A percentile compares a stretch with the other conserved stretches of the same genome.
Evolutionary conservation across 495 filamentous ascomycete genomes (phyloP).

Genomic region (Aspergillus ellipticus): DNA sequence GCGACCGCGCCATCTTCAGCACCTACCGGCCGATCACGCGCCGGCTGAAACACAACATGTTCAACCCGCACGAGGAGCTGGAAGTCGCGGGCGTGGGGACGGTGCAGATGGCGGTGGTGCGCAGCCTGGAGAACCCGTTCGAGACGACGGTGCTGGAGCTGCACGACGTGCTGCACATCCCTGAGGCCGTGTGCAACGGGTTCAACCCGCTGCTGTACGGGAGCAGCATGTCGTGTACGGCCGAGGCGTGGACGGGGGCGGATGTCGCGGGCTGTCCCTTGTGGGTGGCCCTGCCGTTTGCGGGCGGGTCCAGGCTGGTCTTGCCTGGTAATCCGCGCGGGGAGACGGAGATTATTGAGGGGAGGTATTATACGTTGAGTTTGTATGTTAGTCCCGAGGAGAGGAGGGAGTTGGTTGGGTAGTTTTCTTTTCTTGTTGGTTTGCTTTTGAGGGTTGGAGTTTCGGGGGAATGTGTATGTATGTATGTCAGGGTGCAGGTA

Average conservation of each 20-base stretch:
- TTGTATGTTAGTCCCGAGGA: constrained; percentile 25
- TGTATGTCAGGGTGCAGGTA: too few species aligned
- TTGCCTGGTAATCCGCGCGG: constrained; percentile 16
- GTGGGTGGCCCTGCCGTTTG: constrained; percentile 22
- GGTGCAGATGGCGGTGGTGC: constrained; percentile 18
- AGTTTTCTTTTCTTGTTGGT: neutral
- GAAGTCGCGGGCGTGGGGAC: constrained; percentile 23
- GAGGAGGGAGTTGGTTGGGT: constrained; percentile 3
- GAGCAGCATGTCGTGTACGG: constrained; percentile 20
- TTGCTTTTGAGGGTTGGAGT: neutral
- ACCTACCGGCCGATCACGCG: constrained; percentile 20
- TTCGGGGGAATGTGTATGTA: neutral
- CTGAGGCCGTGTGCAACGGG: constrained; percentile 28
- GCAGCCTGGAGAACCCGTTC: constrained; percentile 1
- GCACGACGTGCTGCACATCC: constrained; percentile 29
- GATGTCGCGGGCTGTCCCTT: constrained; percentile 14
- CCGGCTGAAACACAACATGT: constrained; percentile 19
- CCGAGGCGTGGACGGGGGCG: constrained; percentile 19
- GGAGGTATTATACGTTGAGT: constrained; percentile 26
- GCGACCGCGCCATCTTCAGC: constrained; percentile 22
- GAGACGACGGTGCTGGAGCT: constrained; percentile 14
- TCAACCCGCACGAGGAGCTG: constrained; percentile 22
- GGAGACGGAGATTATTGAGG: constrained; percentile 26
- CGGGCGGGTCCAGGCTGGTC: constrained; percentile 17
- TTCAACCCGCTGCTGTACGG: constrained; percentile 26